Evolutionary conservation across 495 filamentous ascomycete genomes (phyloP), one percentile per base, ranked within the genome.

Genomic region (Aspergillus heteromorphus): DNA sequence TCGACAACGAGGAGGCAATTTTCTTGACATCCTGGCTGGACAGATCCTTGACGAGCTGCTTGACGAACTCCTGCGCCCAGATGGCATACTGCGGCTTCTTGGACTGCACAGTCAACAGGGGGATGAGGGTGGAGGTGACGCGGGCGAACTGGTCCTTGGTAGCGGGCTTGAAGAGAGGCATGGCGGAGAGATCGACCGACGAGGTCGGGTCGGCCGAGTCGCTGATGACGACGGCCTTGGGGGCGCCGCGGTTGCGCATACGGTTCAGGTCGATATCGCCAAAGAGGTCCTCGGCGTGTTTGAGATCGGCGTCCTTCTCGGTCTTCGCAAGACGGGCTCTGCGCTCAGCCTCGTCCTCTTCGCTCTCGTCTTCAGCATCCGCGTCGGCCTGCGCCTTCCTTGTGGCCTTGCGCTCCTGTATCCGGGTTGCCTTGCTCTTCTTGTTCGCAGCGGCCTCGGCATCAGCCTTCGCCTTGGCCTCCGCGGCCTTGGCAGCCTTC

Each of bases 1-100:
- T 85, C 18, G 91, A 92, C 64, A 97, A 70, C 25, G 82, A 81
- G 73, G 85, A 92, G 3, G 90, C 82, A 53, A 96, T 81, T 79
- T 97, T 96, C 83, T 96, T 95, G 66, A 97, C 91, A 72, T 97
- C 90, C 51, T 89, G 84, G 64, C 87, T 92, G 8, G 87, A 81
- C 53, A 97, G 72, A 43, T 97, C 95, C 75, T 91, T 93, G 58
- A 83, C 83, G 16, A 99, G 76, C 64, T 87, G 83, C 76, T 93
- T 95, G 20, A 81, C 67, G 66, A 97, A 95, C 62, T 97, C 95
- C 69, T 92, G 89, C 49, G 93, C 73, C 79, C 96, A 97, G 19
- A 93, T 63, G 17, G 80, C 63, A 72, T 97, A 99, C 51, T 96
- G 90, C 0, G 90, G 80, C 75, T 96, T 96, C 82, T 93, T 96